Percentiles rank a stretch among this genome's conserved stretches.
These are phyloP conservation scores for Phaseolus coccineus DNA, from an alignment of 331 rosid genomes.

Conservation along the genomic window DNA sequence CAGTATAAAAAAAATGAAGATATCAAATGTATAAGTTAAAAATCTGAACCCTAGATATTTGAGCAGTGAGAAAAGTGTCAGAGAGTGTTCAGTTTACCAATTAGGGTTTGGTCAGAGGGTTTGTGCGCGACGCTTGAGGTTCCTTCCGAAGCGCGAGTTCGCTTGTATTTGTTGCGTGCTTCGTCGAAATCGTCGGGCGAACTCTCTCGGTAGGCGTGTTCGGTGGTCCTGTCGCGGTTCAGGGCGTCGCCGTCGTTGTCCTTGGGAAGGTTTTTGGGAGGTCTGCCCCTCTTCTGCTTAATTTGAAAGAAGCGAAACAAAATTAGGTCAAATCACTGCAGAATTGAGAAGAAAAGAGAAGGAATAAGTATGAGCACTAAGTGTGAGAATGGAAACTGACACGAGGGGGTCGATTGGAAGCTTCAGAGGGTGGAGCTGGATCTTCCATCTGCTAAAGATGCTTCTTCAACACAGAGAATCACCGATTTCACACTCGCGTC, in stretches of 20 bases:
- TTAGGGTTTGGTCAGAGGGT: conserved; percentile 58
- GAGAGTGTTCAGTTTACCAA: conserved; percentile 55
- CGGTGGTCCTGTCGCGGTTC: conserved; percentile 52
- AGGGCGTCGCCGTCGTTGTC: conserved; percentile 51
- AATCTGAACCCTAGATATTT: conserved; percentile 45
- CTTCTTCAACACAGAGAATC: conserved; percentile 40
- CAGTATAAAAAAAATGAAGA: background rate
- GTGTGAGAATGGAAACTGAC: conserved; percentile 55
- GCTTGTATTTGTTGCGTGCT: conserved; percentile 67
- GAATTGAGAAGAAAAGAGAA: background rate
- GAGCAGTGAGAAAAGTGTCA: background rate
- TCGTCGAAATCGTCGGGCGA: conserved; percentile 80
- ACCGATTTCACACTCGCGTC: background rate
- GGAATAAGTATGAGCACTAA: background rate
- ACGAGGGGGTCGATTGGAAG: conserved; percentile 65
- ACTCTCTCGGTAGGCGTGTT: conserved; percentile 68
- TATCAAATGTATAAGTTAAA: background rate
- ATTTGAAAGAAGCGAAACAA: conserved; percentile 30
- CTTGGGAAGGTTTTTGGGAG: conserved; percentile 52
- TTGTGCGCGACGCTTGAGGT: conserved; percentile 51
- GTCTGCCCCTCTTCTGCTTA: conserved; percentile 78
- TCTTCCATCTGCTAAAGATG: conserved; percentile 66
- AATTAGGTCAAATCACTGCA: conserved; percentile 44
- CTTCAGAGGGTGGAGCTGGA: conserved; percentile 66
- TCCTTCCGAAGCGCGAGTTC: conserved; percentile 65